Percentiles rank a stretch among this genome's conserved stretches.
Conservation (phyloP, 2,329 filamentous ascomycete genomes). For the Pyrenophora teres region DNA sequence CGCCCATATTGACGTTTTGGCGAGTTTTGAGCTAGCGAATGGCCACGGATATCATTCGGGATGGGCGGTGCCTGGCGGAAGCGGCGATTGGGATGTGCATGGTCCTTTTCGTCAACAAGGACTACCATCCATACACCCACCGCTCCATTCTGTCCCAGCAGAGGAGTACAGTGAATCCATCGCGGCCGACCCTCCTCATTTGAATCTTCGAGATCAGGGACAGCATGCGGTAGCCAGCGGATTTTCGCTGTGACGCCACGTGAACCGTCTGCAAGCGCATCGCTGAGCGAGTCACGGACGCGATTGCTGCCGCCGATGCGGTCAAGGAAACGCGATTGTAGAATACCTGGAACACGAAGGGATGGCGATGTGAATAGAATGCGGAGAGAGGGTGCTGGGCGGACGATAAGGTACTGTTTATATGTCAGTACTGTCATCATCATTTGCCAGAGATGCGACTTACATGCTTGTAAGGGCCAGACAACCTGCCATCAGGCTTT, state of each 20-base stretch:
- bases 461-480: slow-evolving; percentile 64
- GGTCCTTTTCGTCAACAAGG: slow-evolving; percentile 64
- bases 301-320: slow-evolving; percentile 57
- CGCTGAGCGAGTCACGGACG: slow-evolving; percentile 58
- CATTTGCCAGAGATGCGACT: slow-evolving; percentile 28
- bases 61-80: slow-evolving; percentile 43
- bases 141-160: slow-evolving; percentile 67
- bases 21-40: not conserved
- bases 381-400: slow-evolving; percentile 54
- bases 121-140: slow-evolving; percentile 82
- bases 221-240: slow-evolving; percentile 61
- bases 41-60: slow-evolving; percentile 29
- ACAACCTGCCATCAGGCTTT: slow-evolving; percentile 34
- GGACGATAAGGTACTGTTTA: slow-evolving; percentile 54
- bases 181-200: slow-evolving; percentile 64
- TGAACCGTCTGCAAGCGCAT: slow-evolving; percentile 67
- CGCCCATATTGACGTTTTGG: not conserved
- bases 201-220: slow-evolving; percentile 48
- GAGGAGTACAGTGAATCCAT: slow-evolving; percentile 79
- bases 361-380: slow-evolving; percentile 58
- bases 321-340: slow-evolving; percentile 55
- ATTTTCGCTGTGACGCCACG: slow-evolving; percentile 76
- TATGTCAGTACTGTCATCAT: slow-evolving; percentile 4
- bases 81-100: slow-evolving; percentile 21
- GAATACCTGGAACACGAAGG: slow-evolving; percentile 55